Base-by-base conservation (phyloP, 768 basidiomycete species). In the Trametes meyenii region DNA sequence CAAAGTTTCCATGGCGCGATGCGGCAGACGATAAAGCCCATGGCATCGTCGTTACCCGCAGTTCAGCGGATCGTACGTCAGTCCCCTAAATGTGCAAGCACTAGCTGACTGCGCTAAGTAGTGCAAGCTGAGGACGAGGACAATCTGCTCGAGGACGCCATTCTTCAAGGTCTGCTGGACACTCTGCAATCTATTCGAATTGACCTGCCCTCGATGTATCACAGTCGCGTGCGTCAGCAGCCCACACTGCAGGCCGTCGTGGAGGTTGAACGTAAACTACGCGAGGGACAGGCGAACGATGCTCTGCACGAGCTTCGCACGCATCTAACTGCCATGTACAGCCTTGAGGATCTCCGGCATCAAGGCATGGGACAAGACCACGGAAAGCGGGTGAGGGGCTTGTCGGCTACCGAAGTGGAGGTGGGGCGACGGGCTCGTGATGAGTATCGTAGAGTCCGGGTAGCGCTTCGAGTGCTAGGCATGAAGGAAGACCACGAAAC, bases 211-310 rank as follows among this genome's bases (percentile, higher is more conserved):
- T 55, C 54, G 4, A 43, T 17, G 5, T 44, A 33, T 17, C 39
- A 55, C 33, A 26, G 39, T 16, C 5, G 21, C 5, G 23, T 55
- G 5, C 23, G 40, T n/a, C 12, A 23, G 8, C 49, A 21, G 5
- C 45, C 19, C 21, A 24, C 17, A 1, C 33, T 52, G 58, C 38
- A 23, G 6, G 1, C 43, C 4, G 21, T 23, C 2, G 49, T 26
- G 10, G 49, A 33, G 14, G 13, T 58, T 14, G 56, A 58, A n/a
- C 45, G 45, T 3, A 33, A 24, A 2, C 58, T 59, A 8, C 39
- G 58, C 14, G 50, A 50, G 39, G 58, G 58, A 6, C 49, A 59
- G 36, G 58, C 58, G 6, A 59, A 59, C 49, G 58, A 59, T 19
- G 58, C 58, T 2, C 35, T 59, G 2, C 49, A 50, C 17, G 24